These are phyloP conservation scores for Globisporangium perplexum DNA, from an alignment of 352 stramenopile species.

Conservation along the genomic window DNA sequence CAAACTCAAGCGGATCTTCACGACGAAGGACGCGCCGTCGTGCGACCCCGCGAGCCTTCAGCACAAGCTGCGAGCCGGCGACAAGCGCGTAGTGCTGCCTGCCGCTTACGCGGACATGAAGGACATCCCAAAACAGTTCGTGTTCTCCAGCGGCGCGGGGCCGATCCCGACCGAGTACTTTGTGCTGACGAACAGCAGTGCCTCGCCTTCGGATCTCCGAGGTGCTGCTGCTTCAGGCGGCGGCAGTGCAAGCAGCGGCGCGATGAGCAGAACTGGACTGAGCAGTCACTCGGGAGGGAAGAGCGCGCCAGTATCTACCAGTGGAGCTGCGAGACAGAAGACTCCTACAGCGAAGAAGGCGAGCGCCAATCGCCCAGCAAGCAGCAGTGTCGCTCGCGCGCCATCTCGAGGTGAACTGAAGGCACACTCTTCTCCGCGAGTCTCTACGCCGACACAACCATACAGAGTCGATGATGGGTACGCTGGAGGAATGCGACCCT, in stretches of 20 bases:
- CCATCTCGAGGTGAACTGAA: not conserved
- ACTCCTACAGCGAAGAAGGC: not conserved
- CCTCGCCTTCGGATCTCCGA: not conserved
- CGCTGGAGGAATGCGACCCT: too few species aligned
- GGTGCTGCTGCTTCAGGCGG: not conserved
- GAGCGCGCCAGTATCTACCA: not conserved
- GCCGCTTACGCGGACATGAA: conserved; percentile 26
- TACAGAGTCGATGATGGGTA: not conserved
- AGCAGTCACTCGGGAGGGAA: not conserved
- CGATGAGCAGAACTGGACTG: not conserved
- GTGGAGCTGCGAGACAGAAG: not conserved
- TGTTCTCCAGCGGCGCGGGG: conserved; percentile 28
- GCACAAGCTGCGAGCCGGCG: not conserved
- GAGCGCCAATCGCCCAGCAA: conserved; percentile 3
- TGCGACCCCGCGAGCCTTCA: conserved; percentile 4
- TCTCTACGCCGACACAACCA: not conserved
- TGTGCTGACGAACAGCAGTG: not conserved
- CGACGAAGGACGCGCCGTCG: conserved; percentile 73
- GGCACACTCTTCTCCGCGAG: not conserved
- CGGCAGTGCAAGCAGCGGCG: not conserved
- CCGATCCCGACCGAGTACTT: conserved; percentile 62
- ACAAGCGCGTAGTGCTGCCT: not conserved
- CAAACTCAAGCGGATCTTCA: conserved; percentile 78
- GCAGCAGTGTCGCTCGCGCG: not conserved
- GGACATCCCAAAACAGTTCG: conserved; percentile 66